Conservation (phyloP, 495 filamentous ascomycete species). For the Amphirosellinia nigrospora region DNA sequence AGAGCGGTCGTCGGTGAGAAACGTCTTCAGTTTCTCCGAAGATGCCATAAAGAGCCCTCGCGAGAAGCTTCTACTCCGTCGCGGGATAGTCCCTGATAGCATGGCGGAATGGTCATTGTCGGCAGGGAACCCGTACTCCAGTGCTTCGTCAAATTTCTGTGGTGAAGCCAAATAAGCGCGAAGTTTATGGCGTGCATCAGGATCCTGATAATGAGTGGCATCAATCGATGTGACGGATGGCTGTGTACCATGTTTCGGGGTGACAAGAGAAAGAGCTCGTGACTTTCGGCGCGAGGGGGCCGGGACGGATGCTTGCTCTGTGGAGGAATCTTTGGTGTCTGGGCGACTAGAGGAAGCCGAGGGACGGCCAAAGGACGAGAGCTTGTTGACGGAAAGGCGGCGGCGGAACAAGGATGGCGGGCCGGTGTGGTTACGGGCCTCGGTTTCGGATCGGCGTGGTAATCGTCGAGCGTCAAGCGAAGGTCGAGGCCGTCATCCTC, state of each 20-base stretch:
- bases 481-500: slow-evolving; percentile 78
- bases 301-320: slow-evolving; percentile 39
- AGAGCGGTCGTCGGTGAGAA: slow-evolving; percentile 55
- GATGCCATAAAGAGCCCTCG: slow-evolving; percentile 39
- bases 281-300: slow-evolving; percentile 52
- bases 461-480: slow-evolving; percentile 63
- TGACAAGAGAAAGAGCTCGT: slow-evolving; percentile 55
- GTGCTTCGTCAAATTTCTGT: slow-evolving; percentile 93
- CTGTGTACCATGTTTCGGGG: slow-evolving; percentile 51
- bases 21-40: slow-evolving; percentile 51
- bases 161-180: slow-evolving; percentile 89
- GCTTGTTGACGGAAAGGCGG: slow-evolving; percentile 59
- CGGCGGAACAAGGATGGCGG: slow-evolving; percentile 57
- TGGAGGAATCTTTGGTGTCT: slow-evolving; percentile 49
- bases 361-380: slow-evolving; percentile 60
- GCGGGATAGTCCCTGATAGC: slow-evolving; percentile 19
- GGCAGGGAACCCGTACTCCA: slow-evolving; percentile 91
- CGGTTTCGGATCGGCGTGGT: slow-evolving; percentile 55
- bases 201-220: slow-evolving; percentile 87
- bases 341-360: slow-evolving; percentile 52
- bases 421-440: slow-evolving; percentile 48
- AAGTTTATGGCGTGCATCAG: slow-evolving; percentile 84
- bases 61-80: slow-evolving; percentile 19
- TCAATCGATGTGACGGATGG: slow-evolving; percentile 65
- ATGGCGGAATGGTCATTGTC: slow-evolving; percentile 43